Percentiles rank a stretch among this genome's conserved stretches.
These are phyloP conservation scores for Lachancea dasiensis DNA, from an alignment of 805 yeast genomes.

Conservation along the genomic window DNA sequence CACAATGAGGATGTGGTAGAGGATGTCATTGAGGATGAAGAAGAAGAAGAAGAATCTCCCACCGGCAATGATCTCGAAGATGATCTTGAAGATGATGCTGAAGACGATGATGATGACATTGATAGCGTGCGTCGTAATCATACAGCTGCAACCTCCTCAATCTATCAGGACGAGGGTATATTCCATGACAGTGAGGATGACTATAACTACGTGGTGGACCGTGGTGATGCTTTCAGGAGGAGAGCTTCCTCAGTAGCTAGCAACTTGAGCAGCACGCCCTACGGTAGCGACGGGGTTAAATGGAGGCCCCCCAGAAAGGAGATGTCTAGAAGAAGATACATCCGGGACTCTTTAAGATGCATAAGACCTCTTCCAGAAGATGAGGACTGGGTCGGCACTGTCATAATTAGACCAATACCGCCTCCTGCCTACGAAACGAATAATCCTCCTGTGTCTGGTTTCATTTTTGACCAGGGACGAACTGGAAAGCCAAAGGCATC, in stretches of 20 bases:
- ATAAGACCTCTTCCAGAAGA: constrained; percentile 47
- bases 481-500: constrained; percentile 5
- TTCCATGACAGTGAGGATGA: constrained; percentile 25
- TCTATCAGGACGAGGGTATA: constrained; percentile 26
- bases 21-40: constrained; percentile 14
- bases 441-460: constrained; percentile 22
- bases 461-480: constrained; percentile 1
- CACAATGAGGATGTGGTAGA: constrained; percentile 26
- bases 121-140: constrained; percentile 11
- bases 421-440: constrained; percentile 23
- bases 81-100: constrained; percentile 14
- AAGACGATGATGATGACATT: constrained; percentile 14
- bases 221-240: constrained; percentile 12
- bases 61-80: constrained; percentile 9
- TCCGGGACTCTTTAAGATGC: constrained; percentile 51
- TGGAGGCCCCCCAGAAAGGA: constrained; percentile 45
- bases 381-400: constrained; percentile 49
- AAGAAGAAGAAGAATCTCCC: constrained; percentile 10
- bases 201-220: constrained; percentile 18
- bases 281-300: constrained; percentile 31
- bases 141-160: constrained; percentile 13
- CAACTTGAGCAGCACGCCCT: constrained; percentile 20
- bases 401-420: constrained; percentile 32
- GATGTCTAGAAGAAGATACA: constrained; percentile 36
- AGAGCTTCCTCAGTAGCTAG: constrained; percentile 25